Percentiles rank a stretch among this genome's conserved stretches.
Evolutionary conservation across 768 basidiomycete species (phyloP).

Genomic region (Lactifluus hygrophoroides): DNA sequence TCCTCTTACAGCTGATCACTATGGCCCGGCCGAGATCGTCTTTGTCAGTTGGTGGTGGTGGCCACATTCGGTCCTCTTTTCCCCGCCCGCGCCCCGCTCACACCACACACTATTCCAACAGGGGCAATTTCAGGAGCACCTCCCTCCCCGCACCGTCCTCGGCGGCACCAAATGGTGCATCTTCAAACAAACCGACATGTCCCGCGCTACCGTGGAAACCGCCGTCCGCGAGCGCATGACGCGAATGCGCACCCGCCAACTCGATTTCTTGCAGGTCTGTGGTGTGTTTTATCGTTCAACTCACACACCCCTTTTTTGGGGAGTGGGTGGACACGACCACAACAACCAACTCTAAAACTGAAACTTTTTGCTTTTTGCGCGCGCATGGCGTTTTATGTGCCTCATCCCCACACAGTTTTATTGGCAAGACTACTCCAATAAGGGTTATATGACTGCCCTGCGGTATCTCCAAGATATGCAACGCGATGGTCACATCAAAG

Average conservation of each 20-base stretch:
- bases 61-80: background rate
- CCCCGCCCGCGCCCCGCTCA: background rate
- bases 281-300: too few relatives aligned
- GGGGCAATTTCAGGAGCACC: conserved; percentile 58
- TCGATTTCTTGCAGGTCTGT: conserved; percentile 68
- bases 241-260: conserved; percentile 48
- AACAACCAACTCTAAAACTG: too few relatives aligned
- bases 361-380: too few relatives aligned
- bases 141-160: conserved; percentile 38
- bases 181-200: conserved; percentile 45
- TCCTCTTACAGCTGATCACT: conserved; percentile 63
- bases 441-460: conserved; percentile 39
- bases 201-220: conserved; percentile 48
- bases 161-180: conserved; percentile 87
- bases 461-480: conserved; percentile 53
- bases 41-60: conserved; percentile 49
- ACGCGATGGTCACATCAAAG: conserved; percentile 47
- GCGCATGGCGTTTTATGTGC: background rate
- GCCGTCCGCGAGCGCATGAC: conserved; percentile 62
- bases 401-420: conserved; percentile 46
- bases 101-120: conserved; percentile 26
- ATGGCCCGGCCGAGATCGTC: conserved; percentile 74
- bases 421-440: conserved; percentile 62
- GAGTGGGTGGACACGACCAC: too few relatives aligned
- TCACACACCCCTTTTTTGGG: background rate